These are phyloP conservation scores for Cylindrodendrum hubeiense DNA, from an alignment of 2,329 filamentous ascomycete genomes.

Conservation along the genomic window DNA sequence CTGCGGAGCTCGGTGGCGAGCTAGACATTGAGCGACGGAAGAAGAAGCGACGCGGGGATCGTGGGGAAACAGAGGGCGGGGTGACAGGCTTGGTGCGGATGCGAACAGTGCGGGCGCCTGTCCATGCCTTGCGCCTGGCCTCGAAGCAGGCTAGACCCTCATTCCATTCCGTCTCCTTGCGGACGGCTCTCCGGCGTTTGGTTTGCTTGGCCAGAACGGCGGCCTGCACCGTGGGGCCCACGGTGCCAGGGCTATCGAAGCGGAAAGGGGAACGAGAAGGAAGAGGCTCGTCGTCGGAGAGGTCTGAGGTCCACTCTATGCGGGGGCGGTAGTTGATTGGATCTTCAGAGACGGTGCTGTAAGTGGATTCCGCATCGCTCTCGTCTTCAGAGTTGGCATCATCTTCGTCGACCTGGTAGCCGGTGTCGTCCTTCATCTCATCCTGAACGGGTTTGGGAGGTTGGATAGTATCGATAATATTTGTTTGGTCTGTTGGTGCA, in stretches of 20 bases:
- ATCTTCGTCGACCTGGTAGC: constrained; percentile 54
- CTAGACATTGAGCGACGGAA: constrained; percentile 61
- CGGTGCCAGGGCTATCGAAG: constrained; percentile 63
- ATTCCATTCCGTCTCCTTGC: constrained; percentile 82
- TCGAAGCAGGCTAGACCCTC: constrained; percentile 84
- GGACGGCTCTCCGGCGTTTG: constrained; percentile 67
- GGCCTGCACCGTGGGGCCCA: constrained; percentile 57
- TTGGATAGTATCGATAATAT: constrained; percentile 26
- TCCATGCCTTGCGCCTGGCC: constrained; percentile 85
- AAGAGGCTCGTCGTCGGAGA: constrained; percentile 60
- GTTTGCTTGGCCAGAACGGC: constrained; percentile 63
- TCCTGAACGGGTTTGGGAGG: constrained; percentile 42
- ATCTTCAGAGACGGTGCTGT: constrained; percentile 70
- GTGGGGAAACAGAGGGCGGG: constrained; percentile 57
- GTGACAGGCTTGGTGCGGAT: constrained; percentile 61
- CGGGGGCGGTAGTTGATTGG: constrained; percentile 62
- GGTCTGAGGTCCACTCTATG: constrained; percentile 69
- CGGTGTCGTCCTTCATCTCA: constrained; percentile 50
- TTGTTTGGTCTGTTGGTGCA: constrained; percentile 7
- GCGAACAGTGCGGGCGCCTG: constrained; percentile 75
- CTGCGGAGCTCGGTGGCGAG: constrained; percentile 50
- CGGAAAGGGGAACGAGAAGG: constrained; percentile 61
- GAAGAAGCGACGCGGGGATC: constrained; percentile 63
- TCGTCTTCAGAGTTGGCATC: constrained; percentile 53
- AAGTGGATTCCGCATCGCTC: constrained; percentile 61